Conservation (phyloP, 768 basidiomycete species). For the Megacollybia marginata region DNA sequence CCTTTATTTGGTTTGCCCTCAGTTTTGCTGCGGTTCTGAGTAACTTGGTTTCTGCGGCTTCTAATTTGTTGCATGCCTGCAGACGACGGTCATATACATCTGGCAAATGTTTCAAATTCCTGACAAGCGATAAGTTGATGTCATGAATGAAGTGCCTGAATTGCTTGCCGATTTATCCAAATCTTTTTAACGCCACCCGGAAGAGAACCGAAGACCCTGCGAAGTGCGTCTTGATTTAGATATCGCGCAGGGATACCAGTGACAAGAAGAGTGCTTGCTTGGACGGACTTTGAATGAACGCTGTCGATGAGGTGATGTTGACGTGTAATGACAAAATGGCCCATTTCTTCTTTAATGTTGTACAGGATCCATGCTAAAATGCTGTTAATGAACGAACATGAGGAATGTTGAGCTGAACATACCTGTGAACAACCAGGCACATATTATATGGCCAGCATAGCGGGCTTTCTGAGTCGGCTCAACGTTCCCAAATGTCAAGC, state of each 20-base stretch:
- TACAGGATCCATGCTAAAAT: slow-evolving; percentile 75
- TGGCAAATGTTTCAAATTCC: slow-evolving; percentile 83
- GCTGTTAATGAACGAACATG: not conserved
- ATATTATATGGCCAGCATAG: slow-evolving; percentile 71
- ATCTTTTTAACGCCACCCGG: slow-evolving; percentile 89
- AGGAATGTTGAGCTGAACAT: slow-evolving; percentile 17
- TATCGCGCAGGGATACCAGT: slow-evolving; percentile 82
- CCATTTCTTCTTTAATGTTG: slow-evolving; percentile 76
- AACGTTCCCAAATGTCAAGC: slow-evolving; percentile 81
- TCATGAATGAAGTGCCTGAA: not conserved
- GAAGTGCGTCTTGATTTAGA: slow-evolving; percentile 62
- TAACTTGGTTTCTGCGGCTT: slow-evolving; percentile 76
- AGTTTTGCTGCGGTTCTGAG: slow-evolving; percentile 71
- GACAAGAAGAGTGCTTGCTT: slow-evolving; percentile 86
- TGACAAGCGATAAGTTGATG: slow-evolving; percentile 14
- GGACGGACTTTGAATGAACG: slow-evolving; percentile 66
- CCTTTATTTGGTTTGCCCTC: slow-evolving; percentile 46
- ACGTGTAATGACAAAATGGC: slow-evolving; percentile 68
- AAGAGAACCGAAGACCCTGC: slow-evolving; percentile 65
- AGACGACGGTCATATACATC: slow-evolving; percentile 72
- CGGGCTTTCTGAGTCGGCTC: slow-evolving; percentile 38
- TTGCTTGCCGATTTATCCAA: slow-evolving; percentile 78
- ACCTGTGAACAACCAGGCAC: slow-evolving; percentile 78
- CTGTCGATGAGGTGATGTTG: slow-evolving; percentile 77
- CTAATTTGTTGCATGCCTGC: slow-evolving; percentile 70